These are phyloP conservation scores for Fomitopsis pinicola DNA, from an alignment of 1,284 basidiomycete species.

Conservation along the genomic window DNA sequence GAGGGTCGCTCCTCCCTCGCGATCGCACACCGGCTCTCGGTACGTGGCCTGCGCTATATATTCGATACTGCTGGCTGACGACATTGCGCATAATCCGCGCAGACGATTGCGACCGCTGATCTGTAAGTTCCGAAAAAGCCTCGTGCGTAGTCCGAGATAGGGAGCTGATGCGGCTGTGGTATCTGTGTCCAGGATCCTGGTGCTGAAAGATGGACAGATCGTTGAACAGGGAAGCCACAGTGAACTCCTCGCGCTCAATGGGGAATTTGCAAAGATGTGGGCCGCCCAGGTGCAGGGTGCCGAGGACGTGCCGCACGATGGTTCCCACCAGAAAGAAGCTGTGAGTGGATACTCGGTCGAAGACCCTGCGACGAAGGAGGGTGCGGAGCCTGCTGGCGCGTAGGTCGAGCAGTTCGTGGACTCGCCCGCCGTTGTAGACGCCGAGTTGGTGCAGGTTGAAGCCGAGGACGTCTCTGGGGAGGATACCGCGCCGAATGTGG, in stretches of 20 bases:
- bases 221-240: constrained; percentile 74
- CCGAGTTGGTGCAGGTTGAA: constrained; percentile 1
- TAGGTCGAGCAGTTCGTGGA: constrained; percentile 12
- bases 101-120: constrained; percentile 78
- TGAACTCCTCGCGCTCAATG: constrained; percentile 65
- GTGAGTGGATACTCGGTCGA: constrained; percentile 37
- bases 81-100: constrained; percentile 7
- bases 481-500: background rate
- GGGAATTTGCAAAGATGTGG: constrained; percentile 81
- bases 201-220: constrained; percentile 79
- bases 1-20: constrained; percentile 72
- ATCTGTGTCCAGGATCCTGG: constrained; percentile 57
- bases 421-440: background rate
- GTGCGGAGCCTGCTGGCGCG: constrained; percentile 11
- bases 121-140: constrained; percentile 40
- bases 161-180: constrained; percentile 4
- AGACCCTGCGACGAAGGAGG: constrained; percentile 21
- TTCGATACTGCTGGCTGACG: constrained; percentile 12
- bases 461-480: background rate
- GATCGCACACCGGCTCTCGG: constrained; percentile 76
- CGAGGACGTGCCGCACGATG: constrained; percentile 36
- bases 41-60: constrained; percentile 35
- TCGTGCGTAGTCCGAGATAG: background rate
- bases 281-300: constrained; percentile 66
- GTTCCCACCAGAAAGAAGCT: constrained; percentile 33